phyloP scores from a whole-genome alignment of 106 monocot genomes.

The Iris macrosiphon region DNA sequence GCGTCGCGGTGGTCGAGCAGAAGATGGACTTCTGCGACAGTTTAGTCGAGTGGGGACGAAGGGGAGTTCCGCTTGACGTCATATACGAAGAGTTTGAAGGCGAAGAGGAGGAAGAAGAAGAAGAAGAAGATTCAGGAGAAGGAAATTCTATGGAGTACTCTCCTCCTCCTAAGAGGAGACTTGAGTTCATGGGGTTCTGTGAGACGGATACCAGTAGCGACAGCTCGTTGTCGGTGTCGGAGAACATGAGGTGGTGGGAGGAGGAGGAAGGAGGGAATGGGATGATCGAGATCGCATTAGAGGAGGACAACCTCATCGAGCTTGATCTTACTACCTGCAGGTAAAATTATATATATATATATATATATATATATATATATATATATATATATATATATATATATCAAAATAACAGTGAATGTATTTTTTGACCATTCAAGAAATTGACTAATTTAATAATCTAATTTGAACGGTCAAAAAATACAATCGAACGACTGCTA shows the following conservation, averaged over 20 bases:
- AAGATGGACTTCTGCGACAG: background rate
- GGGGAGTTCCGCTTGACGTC: constrained; percentile 34
- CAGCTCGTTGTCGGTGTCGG: background rate
- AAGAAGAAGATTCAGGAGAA: constrained; percentile 6
- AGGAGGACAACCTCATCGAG: constrained; percentile 56
- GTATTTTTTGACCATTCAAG: too few relatives aligned
- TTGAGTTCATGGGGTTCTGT: too few relatives aligned
- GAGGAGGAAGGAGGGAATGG: constrained; percentile 32
- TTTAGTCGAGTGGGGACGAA: constrained; percentile 15
- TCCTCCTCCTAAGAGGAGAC: too few relatives aligned
- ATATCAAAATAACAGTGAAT: too few relatives aligned
- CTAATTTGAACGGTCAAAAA: too few relatives aligned
- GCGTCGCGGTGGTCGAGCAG: too few relatives aligned
- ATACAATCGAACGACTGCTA: too few relatives aligned
- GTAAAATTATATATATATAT: constrained; percentile 14
- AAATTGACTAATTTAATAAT: too few relatives aligned
- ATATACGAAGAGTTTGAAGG: constrained; percentile 53
- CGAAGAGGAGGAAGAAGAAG: constrained; percentile 17
- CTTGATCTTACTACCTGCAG: constrained; percentile 35
- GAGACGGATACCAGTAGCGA: constrained; percentile 17
- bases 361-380: too few relatives aligned
- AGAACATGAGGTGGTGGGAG: background rate
- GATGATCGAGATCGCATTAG: constrained; percentile 14
- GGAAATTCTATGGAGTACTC: too few relatives aligned
- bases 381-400: too few relatives aligned